Conservation (phyloP, 2,329 filamentous ascomycete genomes). For the Periconia sp. region DNA sequence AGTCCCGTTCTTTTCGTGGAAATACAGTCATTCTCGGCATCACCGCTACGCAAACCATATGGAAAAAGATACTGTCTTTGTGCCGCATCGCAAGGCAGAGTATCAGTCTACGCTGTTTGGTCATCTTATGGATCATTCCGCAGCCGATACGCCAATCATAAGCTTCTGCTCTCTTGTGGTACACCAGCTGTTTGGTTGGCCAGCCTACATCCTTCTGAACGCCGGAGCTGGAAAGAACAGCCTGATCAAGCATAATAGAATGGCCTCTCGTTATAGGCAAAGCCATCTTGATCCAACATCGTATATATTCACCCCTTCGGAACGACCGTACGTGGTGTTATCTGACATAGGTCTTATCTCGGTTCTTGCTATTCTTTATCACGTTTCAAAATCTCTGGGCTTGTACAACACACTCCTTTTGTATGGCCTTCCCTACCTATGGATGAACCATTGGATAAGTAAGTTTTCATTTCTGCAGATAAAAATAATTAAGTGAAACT, state of each 20-base stretch:
- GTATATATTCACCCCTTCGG: slow-evolving; percentile 20
- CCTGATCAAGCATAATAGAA: too few relatives aligned
- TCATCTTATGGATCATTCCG: slow-evolving; percentile 46
- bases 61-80: slow-evolving; percentile 63
- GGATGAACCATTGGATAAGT: slow-evolving; percentile 72
- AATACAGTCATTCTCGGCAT: slow-evolving; percentile 72
- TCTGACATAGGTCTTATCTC: slow-evolving; percentile 25
- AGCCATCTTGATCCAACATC: slow-evolving; percentile 27
- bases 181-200: slow-evolving; percentile 71
- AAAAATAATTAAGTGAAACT: too few relatives aligned
- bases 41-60: slow-evolving; percentile 73
- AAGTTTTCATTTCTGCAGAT: slow-evolving; percentile 1
- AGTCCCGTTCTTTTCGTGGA: slow-evolving; percentile 77
- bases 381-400: slow-evolving; percentile 25
- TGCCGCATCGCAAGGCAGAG: slow-evolving; percentile 34
- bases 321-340: slow-evolving; percentile 23
- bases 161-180: slow-evolving; percentile 61
- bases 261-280: slow-evolving; percentile 32
- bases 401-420: slow-evolving; percentile 63
- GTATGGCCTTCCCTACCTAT: slow-evolving; percentile 70
- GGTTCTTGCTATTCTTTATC: slow-evolving; percentile 4
- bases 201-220: slow-evolving; percentile 68
- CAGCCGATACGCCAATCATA: slow-evolving; percentile 67
- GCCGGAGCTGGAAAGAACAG: slow-evolving; percentile 28
- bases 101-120: too few relatives aligned